Base-by-base conservation (phyloP, 2,329 filamentous ascomycete genomes). In the Calonectria pauciramosa region DNA sequence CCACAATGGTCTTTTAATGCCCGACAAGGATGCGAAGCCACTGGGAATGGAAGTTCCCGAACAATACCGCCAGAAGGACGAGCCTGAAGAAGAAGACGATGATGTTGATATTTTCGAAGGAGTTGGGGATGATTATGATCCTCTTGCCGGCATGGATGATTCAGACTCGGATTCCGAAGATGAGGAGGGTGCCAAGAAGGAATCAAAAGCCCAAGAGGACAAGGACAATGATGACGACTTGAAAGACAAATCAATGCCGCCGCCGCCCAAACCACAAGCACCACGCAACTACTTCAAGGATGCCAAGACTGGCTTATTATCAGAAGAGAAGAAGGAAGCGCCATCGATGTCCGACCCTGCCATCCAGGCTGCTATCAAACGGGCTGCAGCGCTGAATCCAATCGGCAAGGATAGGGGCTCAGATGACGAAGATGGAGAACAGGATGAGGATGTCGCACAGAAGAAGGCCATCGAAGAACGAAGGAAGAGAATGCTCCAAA, bases 331-430 rank as follows among this genome's bases (percentile, higher is more conserved):
- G 18, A 85, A 87, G 63, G 88, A 88, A 74, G 86, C 86, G 2
- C 89, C 90, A 1, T 91, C 91, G 6, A 90, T 93, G 80, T 90
- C 89, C 32, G 95, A 98, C 80, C 94, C 95, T 2, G 91, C 94
- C 2, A 93, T 98, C 76, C 89, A 96, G 77, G 95, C 95, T 4
- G 95, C 95, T 0, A 90, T 99, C 80, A 95, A 96, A 85, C 96
- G 96, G 84, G 96, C 96, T 13, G 94, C 94, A 23, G 88, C 91
- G 13, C 88, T 95, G 70, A 87, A 90, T 84, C 88, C 87, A 73
- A 86, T 87, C 79, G 71, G 86, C 79, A 81, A 83, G 79, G 79
- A 84, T 77, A 80, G 85, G 56, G 82, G 84, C 68, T 75, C 80
- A 2, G 74, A 67, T 9, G 79, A 79, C 26, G 78, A 78, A 28